phyloP scores from a whole-genome alignment of 768 basidiomycete species.

The Suillus paluster region DNA sequence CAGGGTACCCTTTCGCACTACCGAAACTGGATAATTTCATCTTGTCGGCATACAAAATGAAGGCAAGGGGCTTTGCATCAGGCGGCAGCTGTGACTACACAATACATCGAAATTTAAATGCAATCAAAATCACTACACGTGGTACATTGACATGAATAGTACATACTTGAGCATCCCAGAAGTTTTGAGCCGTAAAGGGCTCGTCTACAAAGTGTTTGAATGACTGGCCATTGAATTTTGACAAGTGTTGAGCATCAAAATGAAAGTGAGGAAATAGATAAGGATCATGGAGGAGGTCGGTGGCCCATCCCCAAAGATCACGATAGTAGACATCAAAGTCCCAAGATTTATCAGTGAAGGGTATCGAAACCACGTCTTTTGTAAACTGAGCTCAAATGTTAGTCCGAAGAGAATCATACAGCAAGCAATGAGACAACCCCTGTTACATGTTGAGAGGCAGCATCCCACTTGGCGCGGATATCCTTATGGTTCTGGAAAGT shows the following conservation, averaged over 20 bases:
- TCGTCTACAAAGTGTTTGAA: conserved; percentile 38
- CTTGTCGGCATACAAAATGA: conserved; percentile 47
- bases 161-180: conserved; percentile 42
- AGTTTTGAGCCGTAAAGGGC: conserved; percentile 41
- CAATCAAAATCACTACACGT: neutral
- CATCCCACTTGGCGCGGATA: conserved; percentile 24
- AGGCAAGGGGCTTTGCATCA: conserved; percentile 30
- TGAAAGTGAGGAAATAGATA: conserved; percentile 23
- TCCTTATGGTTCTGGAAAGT: conserved; percentile 22
- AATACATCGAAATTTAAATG: neutral
- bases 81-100: neutral
- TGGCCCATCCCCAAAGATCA: conserved; percentile 32
- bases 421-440: neutral
- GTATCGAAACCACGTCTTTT: conserved; percentile 17
- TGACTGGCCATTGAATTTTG: conserved; percentile 28
- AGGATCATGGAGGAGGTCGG: conserved; percentile 33
- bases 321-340: conserved; percentile 25
- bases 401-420: neutral
- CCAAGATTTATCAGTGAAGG: conserved; percentile 16
- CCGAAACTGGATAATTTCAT: conserved; percentile 44
- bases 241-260: conserved; percentile 37
- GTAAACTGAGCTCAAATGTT: conserved; percentile 14
- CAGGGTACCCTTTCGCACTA: conserved; percentile 42
- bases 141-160: neutral
- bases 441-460: conserved; percentile 8